Base-by-base conservation (phyloP, 179 eudicot species). In the Carnegiea gigantea region DNA sequence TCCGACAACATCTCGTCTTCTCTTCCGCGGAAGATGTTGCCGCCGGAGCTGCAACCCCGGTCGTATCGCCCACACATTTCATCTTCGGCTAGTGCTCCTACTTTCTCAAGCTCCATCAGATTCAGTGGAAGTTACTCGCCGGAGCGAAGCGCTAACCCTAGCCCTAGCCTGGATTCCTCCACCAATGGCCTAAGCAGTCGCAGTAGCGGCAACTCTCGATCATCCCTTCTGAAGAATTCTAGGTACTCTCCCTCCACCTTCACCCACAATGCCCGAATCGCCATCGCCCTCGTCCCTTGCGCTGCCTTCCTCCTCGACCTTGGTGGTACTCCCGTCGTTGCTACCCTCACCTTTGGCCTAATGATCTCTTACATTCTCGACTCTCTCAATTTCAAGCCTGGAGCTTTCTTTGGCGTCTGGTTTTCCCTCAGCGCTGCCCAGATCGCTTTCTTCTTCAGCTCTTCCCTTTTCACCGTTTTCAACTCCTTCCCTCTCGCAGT, bases 341-440 rank as follows among this genome's bases (percentile, higher is more conserved):
- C 88, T 17, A 79, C 91, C 83, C 80, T 95, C 2, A 87, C 88
- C 72, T 83, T 95, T 2, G 93, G 92, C 15, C 91, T 95, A 21
- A 91, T 93, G 93, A 79, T 88, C 62, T 88, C 98, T 0, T 96
- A 96, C 90, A 90, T 94, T 83, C 98, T 96, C 70, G 98, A 94
- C 79, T 90, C 97, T 6, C 90, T 95, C 72, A 86, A 83, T 48
- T 90, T 90, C 88, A 95, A 91, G 81, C 83, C 99, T 8, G 93
- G 92, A 10, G 90, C 98, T 43, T 94, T 96, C 91, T 89, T 96
- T 77, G 91, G 90, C 21, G 89, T 96, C 23, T 96, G 99, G 99
- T 85, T 92, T 33, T 88, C 98, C 0, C 96, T 96, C 75, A 78
- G 94, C 76, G 84, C 87, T n/a, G 85, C 98, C 3, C 98, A 94